Evolutionary conservation across 192 early-diverging fungal genomes (phyloP).

Genomic region (Gaertneriomyces semiglobifer): DNA sequence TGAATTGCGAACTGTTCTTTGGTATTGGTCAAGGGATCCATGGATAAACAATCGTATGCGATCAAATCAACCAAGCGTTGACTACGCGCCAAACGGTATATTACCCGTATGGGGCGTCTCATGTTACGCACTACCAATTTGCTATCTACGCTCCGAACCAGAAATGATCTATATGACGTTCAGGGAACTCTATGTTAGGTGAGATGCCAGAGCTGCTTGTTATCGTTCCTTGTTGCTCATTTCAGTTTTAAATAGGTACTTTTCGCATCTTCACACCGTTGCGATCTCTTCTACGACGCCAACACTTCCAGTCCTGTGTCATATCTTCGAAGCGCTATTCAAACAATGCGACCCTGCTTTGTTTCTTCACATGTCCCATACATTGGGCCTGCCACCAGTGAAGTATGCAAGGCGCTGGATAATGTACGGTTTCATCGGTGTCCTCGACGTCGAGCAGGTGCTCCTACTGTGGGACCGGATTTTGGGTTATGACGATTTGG

Average conservation of each 20-base stretch:
- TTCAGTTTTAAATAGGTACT: slow-evolving; percentile 36
- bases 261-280: slow-evolving; percentile 48
- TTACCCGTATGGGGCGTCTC: slow-evolving; percentile 52
- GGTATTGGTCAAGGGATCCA: slow-evolving; percentile 49
- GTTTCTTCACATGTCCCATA: slow-evolving; percentile 42
- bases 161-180: slow-evolving; percentile 52
- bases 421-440: slow-evolving; percentile 51
- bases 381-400: slow-evolving; percentile 33
- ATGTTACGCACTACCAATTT: slow-evolving; percentile 52
- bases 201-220: neutral
- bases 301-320: slow-evolving; percentile 30
- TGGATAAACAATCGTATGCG: slow-evolving; percentile 39
- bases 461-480: slow-evolving; percentile 58
- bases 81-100: slow-evolving; percentile 49
- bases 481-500: slow-evolving; percentile 40
- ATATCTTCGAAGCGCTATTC: slow-evolving; percentile 46
- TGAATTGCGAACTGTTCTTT: slow-evolving; percentile 40
- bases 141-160: slow-evolving; percentile 41
- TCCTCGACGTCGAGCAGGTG: slow-evolving; percentile 54
- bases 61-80: slow-evolving; percentile 1
- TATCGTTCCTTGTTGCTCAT: neutral
- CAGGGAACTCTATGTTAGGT: slow-evolving; percentile 52
- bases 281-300: slow-evolving; percentile 5
- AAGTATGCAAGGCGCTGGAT: slow-evolving; percentile 52
- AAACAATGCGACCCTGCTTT: slow-evolving; percentile 46